phyloP scores from a whole-genome alignment of 1,139 yeast genomes.

The Taphrina confusa region DNA sequence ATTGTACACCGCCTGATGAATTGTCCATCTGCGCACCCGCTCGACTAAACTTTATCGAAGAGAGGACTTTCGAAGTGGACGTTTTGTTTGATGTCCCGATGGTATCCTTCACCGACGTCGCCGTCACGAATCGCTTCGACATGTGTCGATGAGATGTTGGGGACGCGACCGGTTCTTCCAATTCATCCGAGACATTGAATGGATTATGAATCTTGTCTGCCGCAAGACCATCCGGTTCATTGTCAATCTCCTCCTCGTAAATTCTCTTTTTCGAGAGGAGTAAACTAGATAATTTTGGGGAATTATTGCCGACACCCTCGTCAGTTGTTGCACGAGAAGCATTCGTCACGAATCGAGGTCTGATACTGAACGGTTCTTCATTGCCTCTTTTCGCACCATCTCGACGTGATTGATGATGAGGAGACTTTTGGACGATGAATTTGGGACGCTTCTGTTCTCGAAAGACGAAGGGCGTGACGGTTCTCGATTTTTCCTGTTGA shows the following conservation, averaged over 20 bases:
- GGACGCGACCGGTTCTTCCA: conserved; percentile 16
- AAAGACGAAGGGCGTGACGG: conserved; percentile 4
- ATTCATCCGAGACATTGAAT: conserved; percentile 32
- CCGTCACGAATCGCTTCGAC: conserved; percentile 1
- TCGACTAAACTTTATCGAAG: not conserved
- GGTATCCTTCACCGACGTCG: not conserved
- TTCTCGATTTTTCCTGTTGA: not conserved
- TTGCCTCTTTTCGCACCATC: not conserved
- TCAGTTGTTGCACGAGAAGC: not conserved
- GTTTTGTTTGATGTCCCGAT: not conserved
- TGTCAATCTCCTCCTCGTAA: not conserved
- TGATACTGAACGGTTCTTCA: not conserved
- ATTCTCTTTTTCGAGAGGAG: not conserved
- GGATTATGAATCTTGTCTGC: conserved; percentile 13
- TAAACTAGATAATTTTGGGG: not conserved
- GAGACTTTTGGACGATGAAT: not conserved
- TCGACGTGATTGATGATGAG: not conserved
- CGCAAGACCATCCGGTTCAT: not conserved
- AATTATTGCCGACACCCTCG: not conserved
- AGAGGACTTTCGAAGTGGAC: conserved; percentile 6
- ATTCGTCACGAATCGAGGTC: not conserved
- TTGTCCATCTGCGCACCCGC: not conserved
- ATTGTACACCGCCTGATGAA: not conserved
- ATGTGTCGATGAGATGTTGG: not conserved
- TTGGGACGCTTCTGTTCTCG: conserved; percentile 18